Base-by-base conservation (phyloP, 441 rosid genomes). In the Populus hybrid region DNA sequence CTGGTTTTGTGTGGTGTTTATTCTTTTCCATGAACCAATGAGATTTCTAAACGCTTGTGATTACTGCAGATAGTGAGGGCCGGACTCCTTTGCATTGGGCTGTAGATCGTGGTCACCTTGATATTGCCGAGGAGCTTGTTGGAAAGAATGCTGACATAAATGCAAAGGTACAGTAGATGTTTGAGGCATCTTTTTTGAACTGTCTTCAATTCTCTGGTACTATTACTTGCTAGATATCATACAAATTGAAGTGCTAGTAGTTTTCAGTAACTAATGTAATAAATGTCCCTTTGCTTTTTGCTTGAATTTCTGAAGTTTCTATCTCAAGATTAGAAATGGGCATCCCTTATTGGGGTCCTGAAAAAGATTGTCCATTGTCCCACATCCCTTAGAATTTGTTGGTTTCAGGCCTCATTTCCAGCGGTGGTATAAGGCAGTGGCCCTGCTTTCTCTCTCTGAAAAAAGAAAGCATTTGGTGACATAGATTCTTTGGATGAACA, bases 51-150 rank as follows among this genome's bases (percentile, higher is more conserved):
- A 36, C 23, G 9, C 35, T 66, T 74, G 9, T 76, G 75, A 82
- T 84, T 70, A 74, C 79, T 87, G 74, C 91, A 94, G 99, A 95
- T 78, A 89, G 99, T 79, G 97, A 95, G 85, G 95, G 98, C 59
- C 91, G 93, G 74, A 91, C 94, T 29, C 94, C 99, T 3, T 85
- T 95, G 87, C 99, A 95, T 82, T 95, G 99, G 99, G 99, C 98
- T 72, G 97, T 90, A 78, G 98, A 95, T 78, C 98, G 99, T 74
- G 97, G 99, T n/a, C 97, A 94, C 80, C 73, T 85, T 40, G 56
- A 88, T 69, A 82, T 91, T 38, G 81, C 86, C 0, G 89, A 94
- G 82, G 78, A 80, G 64, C 92, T 94, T 77, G 77, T 92, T 63
- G 85, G 85, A 74, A 88, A 71, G 79, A 89, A 90, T 16, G 90